A percentile compares a stretch with the other conserved stretches of the same genome.
Conservation (phyloP, 495 filamentous ascomycete genomes). For the Penicillium waksmanii region DNA sequence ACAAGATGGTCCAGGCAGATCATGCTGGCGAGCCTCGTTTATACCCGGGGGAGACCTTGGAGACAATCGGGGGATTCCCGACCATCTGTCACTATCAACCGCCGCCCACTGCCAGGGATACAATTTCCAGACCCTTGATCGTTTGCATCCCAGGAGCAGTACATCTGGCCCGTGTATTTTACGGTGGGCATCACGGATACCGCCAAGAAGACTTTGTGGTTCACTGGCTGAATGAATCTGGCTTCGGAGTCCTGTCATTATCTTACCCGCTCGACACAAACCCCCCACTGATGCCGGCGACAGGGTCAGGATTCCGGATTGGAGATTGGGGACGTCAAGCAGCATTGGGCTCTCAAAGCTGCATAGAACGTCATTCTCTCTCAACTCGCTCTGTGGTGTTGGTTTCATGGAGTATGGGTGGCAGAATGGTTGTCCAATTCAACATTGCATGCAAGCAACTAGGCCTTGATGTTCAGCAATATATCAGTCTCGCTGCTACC, state of each 20-base stretch:
- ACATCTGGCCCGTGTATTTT: conserved; percentile 30
- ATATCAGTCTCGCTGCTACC: conserved; percentile 28
- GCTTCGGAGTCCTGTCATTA: conserved; percentile 26
- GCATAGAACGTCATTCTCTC: conserved; percentile 13
- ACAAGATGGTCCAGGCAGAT: no score
- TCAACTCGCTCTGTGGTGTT: conserved; percentile 16
- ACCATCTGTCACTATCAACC: conserved; percentile 27
- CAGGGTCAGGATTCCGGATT: conserved; percentile 20
- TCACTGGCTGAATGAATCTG: conserved; percentile 22
- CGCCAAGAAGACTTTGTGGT: conserved; percentile 21
- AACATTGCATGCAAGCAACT: conserved; percentile 17
- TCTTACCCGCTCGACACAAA: conserved; percentile 31
- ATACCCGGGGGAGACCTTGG: conserved; percentile 25
- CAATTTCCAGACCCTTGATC: conserved; percentile 21
- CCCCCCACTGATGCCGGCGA: conserved; percentile 19
- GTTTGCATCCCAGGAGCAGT: conserved; percentile 27
- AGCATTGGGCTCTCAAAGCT: conserved; percentile 13
- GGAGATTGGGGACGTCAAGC: conserved; percentile 30
- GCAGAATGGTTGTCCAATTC: conserved; percentile 29
- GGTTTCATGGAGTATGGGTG: conserved; percentile 31
- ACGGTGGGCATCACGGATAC: conserved; percentile 27
- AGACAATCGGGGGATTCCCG: conserved; percentile 22
- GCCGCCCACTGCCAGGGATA: not conserved
- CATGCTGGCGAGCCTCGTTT: not conserved
- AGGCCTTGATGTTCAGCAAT: conserved; percentile 23